A percentile compares a stretch with the other conserved stretches of the same genome.
Evolutionary conservation across 2,329 filamentous ascomycete genomes (phyloP).

Genomic region (Alternaria incomplexa): DNA sequence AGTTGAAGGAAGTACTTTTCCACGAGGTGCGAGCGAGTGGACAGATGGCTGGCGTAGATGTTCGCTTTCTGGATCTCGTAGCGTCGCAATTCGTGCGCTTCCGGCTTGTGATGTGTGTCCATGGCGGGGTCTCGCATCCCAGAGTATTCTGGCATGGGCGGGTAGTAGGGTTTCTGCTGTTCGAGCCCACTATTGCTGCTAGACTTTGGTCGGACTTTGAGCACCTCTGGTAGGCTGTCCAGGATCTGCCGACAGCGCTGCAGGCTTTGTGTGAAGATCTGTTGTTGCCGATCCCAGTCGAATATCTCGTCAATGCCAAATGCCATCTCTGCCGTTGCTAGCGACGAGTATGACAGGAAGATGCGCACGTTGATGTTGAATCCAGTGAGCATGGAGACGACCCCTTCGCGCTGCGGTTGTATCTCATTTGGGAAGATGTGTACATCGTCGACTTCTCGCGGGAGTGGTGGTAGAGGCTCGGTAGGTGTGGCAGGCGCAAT

Average conservation of each 20-base stretch:
- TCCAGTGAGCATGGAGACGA: conserved; percentile 74
- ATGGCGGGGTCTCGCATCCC: conserved; percentile 35
- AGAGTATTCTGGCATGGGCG: conserved; percentile 45
- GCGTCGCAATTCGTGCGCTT: conserved; percentile 49
- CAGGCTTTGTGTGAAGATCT: conserved; percentile 73
- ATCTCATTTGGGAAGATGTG: conserved; percentile 76
- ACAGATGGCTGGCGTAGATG: conserved; percentile 81
- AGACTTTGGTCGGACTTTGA: conserved; percentile 62
- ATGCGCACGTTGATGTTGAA: conserved; percentile 82
- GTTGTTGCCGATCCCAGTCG: conserved; percentile 77
- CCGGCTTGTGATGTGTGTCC: conserved; percentile 29
- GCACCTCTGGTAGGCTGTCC: conserved; percentile 70
- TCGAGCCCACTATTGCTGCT: conserved; percentile 37
- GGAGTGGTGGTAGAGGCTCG: conserved; percentile 79
- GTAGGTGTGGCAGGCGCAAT: conserved; percentile 78
- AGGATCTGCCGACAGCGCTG: conserved; percentile 72
- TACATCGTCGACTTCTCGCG: conserved; percentile 82
- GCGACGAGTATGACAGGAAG: conserved; percentile 78
- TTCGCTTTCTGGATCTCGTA: conserved; percentile 93
- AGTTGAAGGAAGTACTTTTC: conserved; percentile 83
- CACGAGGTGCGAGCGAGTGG: conserved; percentile 82
- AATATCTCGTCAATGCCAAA: conserved; percentile 80
- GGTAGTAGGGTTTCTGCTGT: conserved; percentile 44
- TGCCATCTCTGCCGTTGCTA: conserved; percentile 80
- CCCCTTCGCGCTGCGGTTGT: conserved; percentile 70